Evolutionary conservation across 2,329 filamentous ascomycete genomes (phyloP).

Genomic region (Didymella lethalis): DNA sequence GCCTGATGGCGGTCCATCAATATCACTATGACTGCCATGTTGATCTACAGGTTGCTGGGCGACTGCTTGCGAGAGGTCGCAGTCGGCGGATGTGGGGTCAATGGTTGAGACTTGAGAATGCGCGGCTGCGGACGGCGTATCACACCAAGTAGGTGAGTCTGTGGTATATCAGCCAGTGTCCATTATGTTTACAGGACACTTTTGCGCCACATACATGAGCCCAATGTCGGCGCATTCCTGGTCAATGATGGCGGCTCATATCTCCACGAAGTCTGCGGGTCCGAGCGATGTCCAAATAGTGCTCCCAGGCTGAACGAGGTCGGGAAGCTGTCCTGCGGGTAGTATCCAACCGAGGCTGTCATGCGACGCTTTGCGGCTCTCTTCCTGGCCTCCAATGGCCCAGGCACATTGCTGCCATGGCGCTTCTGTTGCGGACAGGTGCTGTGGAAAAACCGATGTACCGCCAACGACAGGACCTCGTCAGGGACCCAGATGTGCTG

Average conservation of each 20-base stretch:
- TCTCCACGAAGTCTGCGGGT: conserved; percentile 39
- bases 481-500: conserved; percentile 69
- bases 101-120: conserved; percentile 1
- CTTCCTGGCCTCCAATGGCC: conserved; percentile 67
- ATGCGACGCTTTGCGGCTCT: conserved; percentile 65
- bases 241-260: conserved; percentile 46
- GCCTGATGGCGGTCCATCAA: background rate
- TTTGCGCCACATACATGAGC: conserved; percentile 28
- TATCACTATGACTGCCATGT: background rate
- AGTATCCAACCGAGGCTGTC: conserved; percentile 55
- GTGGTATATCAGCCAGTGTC: conserved; percentile 1
- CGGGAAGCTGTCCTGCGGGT: conserved; percentile 35
- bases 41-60: background rate
- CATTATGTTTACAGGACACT: no score
- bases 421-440: conserved; percentile 57
- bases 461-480: conserved; percentile 60
- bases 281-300: conserved; percentile 39
- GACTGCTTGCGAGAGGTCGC: background rate
- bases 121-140: background rate
- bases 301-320: conserved; percentile 40
- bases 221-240: conserved; percentile 20
- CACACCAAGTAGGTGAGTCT: background rate
- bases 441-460: conserved; percentile 60
- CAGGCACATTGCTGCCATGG: conserved; percentile 68
- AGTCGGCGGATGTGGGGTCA: background rate